These are phyloP conservation scores for Scortechinia acanthostroma DNA, from an alignment of 2,329 filamentous ascomycete genomes.

Conservation along the genomic window DNA sequence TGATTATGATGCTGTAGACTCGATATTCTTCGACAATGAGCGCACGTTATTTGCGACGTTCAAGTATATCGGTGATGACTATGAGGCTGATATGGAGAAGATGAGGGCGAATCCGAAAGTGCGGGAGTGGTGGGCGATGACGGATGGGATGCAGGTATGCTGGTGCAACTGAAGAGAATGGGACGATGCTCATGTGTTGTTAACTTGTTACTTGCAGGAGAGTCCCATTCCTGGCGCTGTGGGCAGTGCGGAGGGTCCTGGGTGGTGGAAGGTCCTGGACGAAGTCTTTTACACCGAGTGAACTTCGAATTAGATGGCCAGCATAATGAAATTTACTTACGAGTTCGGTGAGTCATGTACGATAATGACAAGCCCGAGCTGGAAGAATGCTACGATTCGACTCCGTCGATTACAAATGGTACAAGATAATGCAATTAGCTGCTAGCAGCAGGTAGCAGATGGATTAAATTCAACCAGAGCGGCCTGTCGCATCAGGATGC, in stretches of 20 bases:
- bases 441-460: background rate
- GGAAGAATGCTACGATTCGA: too few relatives aligned
- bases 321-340: too few relatives aligned
- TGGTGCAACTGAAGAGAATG: too few relatives aligned
- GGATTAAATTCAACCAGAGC: background rate
- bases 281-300: constrained; percentile 8
- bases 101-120: constrained; percentile 71
- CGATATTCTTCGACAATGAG: constrained; percentile 62
- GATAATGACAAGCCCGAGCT: too few relatives aligned
- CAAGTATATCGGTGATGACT: constrained; percentile 73
- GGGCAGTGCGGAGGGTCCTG: constrained; percentile 8
- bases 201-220: constrained; percentile 6
- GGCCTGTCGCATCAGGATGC: too few relatives aligned
- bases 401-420: background rate
- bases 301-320: too few relatives aligned
- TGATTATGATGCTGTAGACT: constrained; percentile 47
- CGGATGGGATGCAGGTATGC: constrained; percentile 62
- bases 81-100: constrained; percentile 66
- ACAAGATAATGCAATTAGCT: background rate
- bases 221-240: constrained; percentile 7
- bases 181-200: too few relatives aligned
- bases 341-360: too few relatives aligned
- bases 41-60: constrained; percentile 68
- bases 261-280: constrained; percentile 9
- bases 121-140: constrained; percentile 75